phyloP scores from a whole-genome alignment of 345 rosid species.

The Microcos paniculata region DNA sequence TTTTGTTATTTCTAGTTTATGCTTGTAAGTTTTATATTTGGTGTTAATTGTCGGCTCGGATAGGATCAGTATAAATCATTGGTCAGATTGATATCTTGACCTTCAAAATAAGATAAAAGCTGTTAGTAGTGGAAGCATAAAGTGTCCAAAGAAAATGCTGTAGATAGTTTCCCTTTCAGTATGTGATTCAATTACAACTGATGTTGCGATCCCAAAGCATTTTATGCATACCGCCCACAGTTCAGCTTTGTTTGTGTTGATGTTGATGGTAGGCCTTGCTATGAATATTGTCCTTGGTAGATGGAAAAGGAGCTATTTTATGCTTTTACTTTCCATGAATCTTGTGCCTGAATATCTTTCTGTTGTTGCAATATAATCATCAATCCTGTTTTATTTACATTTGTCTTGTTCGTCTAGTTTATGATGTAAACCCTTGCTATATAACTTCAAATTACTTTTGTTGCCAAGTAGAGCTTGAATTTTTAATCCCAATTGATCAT shows the following conservation, averaged over 20 bases:
- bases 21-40: background rate
- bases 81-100: slow-evolving; percentile 1
- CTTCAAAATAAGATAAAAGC: background rate
- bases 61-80: background rate
- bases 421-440: too few relatives aligned
- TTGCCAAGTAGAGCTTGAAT: background rate
- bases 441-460: too few relatives aligned
- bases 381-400: too few relatives aligned
- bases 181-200: background rate
- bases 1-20: background rate
- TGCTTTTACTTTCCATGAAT: background rate
- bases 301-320: background rate
- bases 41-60: background rate
- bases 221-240: background rate
- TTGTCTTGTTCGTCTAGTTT: too few relatives aligned
- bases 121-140: background rate
- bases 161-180: background rate
- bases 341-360: background rate
- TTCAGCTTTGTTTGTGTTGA: background rate
- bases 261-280: background rate
- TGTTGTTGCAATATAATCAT: background rate
- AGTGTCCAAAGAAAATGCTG: background rate
- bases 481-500: slow-evolving; percentile 10
- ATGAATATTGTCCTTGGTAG: background rate
- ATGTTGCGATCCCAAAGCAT: background rate